Evolutionary conservation across 345 rosid genomes (phyloP).

Genomic region (Conringia planisiliqua): DNA sequence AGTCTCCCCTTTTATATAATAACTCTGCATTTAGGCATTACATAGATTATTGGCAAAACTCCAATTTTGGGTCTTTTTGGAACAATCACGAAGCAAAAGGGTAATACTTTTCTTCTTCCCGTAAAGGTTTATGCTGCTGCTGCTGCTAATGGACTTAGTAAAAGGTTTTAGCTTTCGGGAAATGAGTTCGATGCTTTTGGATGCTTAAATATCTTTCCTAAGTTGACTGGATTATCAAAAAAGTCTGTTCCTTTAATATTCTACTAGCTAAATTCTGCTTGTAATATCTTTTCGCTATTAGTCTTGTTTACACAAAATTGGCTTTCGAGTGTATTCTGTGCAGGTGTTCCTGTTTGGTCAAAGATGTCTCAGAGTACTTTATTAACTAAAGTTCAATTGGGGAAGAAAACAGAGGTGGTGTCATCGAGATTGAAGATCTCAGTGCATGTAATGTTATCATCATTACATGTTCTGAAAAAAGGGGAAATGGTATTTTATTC

Average conservation of each 20-base stretch:
- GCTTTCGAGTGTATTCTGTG: too few relatives aligned
- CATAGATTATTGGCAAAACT: conserved; percentile 1
- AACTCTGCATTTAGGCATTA: background rate
- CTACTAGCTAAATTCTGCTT: background rate
- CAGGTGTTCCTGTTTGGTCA: too few relatives aligned
- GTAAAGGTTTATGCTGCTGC: background rate
- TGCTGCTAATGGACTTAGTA: background rate
- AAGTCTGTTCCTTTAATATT: background rate
- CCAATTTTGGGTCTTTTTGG: background rate
- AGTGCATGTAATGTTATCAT: too few relatives aligned
- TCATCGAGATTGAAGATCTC: too few relatives aligned
- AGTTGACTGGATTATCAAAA: background rate
- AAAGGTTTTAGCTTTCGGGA: conserved; percentile 6
- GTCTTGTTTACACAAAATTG: too few relatives aligned
- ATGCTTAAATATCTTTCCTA: background rate
- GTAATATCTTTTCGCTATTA: background rate
- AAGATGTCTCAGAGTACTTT: too few relatives aligned
- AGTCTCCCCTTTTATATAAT: background rate
- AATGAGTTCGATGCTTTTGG: background rate
- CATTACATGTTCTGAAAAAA: too few relatives aligned
- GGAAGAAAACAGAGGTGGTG: too few relatives aligned
- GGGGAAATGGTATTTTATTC: too few relatives aligned
- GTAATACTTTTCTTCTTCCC: conserved; percentile 16
- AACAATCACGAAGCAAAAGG: conserved; percentile 18
- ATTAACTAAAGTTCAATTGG: too few relatives aligned